Percentiles rank a stretch among this genome's conserved stretches.
Conservation (phyloP, 108 stramenopile species). For the Stephanodiscus minutulus region DNA sequence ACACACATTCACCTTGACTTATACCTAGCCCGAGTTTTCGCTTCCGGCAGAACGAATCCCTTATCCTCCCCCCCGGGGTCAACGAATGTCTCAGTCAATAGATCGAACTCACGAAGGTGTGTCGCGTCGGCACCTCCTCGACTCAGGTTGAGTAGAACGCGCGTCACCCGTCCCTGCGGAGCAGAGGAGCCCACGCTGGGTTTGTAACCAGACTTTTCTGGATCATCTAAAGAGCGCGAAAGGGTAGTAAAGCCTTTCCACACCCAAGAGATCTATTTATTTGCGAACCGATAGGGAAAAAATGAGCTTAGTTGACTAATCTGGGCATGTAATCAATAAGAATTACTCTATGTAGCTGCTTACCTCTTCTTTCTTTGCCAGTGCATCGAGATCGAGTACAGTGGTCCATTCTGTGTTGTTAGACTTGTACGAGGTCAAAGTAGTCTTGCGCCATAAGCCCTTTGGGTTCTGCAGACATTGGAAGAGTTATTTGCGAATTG, state of each 20-base stretch:
- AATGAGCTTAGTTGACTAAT: too few relatives aligned
- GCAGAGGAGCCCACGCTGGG: neutral
- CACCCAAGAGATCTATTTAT: slow-evolving; percentile 73
- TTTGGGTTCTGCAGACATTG: slow-evolving; percentile 57
- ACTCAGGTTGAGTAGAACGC: slow-evolving; percentile 70
- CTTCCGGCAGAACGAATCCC: slow-evolving; percentile 75
- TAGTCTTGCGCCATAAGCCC: slow-evolving; percentile 85
- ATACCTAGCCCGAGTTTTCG: slow-evolving; percentile 68
- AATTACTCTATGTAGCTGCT: neutral
- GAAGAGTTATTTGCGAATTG: neutral
- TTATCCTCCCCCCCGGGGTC: slow-evolving; percentile 32
- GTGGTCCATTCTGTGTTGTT: slow-evolving; percentile 68
- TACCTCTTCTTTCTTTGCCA: slow-evolving; percentile 63
- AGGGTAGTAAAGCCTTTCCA: slow-evolving; percentile 77
- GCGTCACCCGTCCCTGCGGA: slow-evolving; percentile 47
- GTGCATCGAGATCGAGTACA: slow-evolving; percentile 85
- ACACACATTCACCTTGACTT: slow-evolving; percentile 12
- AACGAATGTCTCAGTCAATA: slow-evolving; percentile 78
- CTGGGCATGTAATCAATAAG: too few relatives aligned
- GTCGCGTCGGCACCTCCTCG: slow-evolving; percentile 92
- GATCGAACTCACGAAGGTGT: slow-evolving; percentile 87
- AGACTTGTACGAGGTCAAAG: slow-evolving; percentile 63
- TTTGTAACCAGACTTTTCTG: slow-evolving; percentile 34
- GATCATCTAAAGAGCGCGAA: slow-evolving; percentile 62
- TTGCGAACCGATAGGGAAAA: too few relatives aligned